phyloP scores from a whole-genome alignment of 345 rosid genomes.

The Rhizophora apiculata region DNA sequence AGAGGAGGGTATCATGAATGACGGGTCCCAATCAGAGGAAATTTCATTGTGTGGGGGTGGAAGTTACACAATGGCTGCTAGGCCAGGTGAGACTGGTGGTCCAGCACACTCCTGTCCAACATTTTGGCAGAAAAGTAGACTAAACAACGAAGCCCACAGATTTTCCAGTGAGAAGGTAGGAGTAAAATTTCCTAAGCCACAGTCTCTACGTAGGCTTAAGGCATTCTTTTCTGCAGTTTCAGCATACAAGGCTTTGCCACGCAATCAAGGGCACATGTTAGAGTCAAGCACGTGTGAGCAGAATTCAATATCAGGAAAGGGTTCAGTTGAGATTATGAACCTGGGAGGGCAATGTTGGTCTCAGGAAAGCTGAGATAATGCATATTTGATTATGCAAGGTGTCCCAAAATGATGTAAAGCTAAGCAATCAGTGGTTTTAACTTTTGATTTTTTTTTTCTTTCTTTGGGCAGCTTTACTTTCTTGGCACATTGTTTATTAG shows the following conservation, averaged over 20 bases:
- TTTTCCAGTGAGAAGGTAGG: conserved; percentile 1
- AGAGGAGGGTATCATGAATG: neutral
- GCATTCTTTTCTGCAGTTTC: neutral
- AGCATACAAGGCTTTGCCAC: neutral
- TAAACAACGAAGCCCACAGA: neutral
- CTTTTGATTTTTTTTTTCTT: neutral
- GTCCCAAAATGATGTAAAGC: neutral
- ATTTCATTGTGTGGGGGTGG: neutral
- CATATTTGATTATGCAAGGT: too few species aligned
- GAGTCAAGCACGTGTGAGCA: neutral
- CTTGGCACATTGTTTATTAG: neutral
- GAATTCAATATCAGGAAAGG: conserved; percentile 1
- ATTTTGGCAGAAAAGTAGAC: conserved; percentile 3
- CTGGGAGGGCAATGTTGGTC: neutral
- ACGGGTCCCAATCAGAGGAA: neutral
- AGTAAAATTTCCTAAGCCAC: neutral
- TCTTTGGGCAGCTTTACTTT: neutral
- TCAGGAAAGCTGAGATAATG: neutral
- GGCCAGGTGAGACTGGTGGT: neutral
- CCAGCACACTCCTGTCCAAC: conserved; percentile 3
- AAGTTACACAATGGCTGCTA: neutral
- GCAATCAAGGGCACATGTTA: neutral
- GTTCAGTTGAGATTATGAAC: neutral
- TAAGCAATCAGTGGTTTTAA: neutral
- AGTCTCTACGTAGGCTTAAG: neutral